A percentile compares a stretch with the other conserved stretches of the same genome.
These are phyloP conservation scores for Talaromyces sp. DNA, from an alignment of 2,329 filamentous ascomycete genomes.

Conservation along the genomic window DNA sequence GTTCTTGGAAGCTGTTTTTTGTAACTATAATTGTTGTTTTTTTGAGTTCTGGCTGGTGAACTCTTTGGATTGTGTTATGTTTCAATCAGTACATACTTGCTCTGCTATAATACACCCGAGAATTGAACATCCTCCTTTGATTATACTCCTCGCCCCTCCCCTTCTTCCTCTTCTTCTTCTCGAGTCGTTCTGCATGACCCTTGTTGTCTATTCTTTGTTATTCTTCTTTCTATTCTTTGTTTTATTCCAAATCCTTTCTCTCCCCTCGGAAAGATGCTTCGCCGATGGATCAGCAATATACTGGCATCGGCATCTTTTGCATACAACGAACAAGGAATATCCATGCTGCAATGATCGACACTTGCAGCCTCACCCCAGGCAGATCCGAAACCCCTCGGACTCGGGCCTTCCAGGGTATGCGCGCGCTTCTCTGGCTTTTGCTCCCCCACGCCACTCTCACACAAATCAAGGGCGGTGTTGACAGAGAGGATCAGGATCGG, in stretches of 20 bases:
- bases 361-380: constrained; percentile 10
- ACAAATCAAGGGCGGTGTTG: neutral
- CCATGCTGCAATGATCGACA: constrained; percentile 14
- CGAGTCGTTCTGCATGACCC: too few species aligned
- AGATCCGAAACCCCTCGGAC: constrained; percentile 24
- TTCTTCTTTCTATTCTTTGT: neutral
- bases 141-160: constrained; percentile 2
- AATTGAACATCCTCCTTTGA: neutral
- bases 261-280: constrained; percentile 6
- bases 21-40: constrained; percentile 19
- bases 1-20: constrained; percentile 11
- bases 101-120: neutral
- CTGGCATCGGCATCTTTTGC: constrained; percentile 1
- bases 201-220: constrained; percentile 1
- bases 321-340: constrained; percentile 17
- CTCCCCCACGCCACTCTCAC: neutral
- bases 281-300: neutral
- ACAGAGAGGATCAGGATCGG: constrained; percentile 16
- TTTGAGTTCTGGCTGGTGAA: constrained; percentile 1
- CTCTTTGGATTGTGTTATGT: too few species aligned
- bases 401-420: constrained; percentile 13
- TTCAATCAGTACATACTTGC: constrained; percentile 5
- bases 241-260: neutral
- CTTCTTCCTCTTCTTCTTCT: neutral
- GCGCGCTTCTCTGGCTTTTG: neutral